Evolutionary conservation across 495 filamentous ascomycete genomes (phyloP).

Genomic region (Copromyces sp.): DNA sequence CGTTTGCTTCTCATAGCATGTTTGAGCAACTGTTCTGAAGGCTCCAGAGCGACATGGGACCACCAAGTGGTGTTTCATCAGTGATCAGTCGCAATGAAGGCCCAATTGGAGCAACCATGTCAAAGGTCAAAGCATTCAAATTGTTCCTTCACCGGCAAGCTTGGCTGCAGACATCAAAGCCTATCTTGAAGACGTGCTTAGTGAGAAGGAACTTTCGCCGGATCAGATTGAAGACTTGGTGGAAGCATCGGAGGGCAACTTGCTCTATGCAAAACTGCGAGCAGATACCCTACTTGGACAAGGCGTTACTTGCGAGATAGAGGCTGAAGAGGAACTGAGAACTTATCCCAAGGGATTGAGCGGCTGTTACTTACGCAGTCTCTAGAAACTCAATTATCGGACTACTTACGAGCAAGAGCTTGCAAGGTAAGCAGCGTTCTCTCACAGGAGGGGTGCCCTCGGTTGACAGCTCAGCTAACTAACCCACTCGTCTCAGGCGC

Average conservation of each 20-base stretch:
- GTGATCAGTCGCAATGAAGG: slow-evolving; percentile 18
- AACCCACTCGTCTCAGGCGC: slow-evolving; percentile 2
- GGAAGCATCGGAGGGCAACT: slow-evolving; percentile 20
- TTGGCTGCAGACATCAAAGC: slow-evolving; percentile 6
- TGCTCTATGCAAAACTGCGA: slow-evolving; percentile 18
- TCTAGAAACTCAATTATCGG: slow-evolving; percentile 11
- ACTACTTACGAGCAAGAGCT: slow-evolving; percentile 10
- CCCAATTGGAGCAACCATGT: slow-evolving; percentile 13
- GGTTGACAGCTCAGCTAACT: not conserved
- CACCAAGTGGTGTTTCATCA: slow-evolving; percentile 28
- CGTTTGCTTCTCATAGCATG: not conserved
- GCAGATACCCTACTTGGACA: slow-evolving; percentile 11
- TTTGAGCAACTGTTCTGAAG: slow-evolving; percentile 4
- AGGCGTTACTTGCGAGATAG: slow-evolving; percentile 13
- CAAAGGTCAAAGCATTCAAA: slow-evolving; percentile 5
- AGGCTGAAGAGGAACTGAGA: slow-evolving; percentile 14
- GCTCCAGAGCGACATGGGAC: slow-evolving; percentile 15
- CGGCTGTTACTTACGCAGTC: slow-evolving; percentile 16
- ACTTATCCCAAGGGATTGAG: slow-evolving; percentile 19
- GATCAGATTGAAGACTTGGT: not conserved
- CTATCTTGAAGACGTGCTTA: slow-evolving; percentile 13
- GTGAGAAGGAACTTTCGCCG: not conserved
- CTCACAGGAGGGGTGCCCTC: not conserved
- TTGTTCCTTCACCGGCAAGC: not conserved
- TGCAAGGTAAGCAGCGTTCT: slow-evolving; percentile 9